A percentile compares a stretch with the other conserved stretches of the same genome.
phyloP scores from a whole-genome alignment of 208 protist species.

The Trypanosoma brucei region DNA sequence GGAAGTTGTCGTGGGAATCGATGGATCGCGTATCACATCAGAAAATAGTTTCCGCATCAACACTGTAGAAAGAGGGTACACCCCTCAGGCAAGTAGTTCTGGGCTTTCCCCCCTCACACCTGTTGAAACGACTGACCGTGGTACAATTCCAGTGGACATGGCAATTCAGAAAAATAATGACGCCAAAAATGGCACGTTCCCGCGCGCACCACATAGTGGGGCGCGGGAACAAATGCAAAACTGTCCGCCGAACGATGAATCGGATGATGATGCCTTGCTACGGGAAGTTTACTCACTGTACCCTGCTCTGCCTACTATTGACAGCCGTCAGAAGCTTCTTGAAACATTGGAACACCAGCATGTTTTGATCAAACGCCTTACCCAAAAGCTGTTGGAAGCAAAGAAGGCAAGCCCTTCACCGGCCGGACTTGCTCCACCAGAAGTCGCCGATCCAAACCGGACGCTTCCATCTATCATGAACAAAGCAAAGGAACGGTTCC shows the following conservation, averaged over 20 bases:
- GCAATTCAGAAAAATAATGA: not conserved
- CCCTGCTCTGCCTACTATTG: not conserved
- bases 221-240: not conserved
- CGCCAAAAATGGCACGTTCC: not conserved
- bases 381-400: slow-evolving; percentile 11
- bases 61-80: not conserved
- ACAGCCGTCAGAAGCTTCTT: slow-evolving; percentile 23
- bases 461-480: not conserved
- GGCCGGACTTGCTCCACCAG: not conserved
- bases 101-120: not conserved
- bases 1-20: not conserved
- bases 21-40: not conserved
- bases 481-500: too few relatives aligned
- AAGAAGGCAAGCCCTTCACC: not conserved
- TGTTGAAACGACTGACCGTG: not conserved
- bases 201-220: not conserved
- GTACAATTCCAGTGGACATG: not conserved
- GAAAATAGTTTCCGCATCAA: not conserved
- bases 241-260: not conserved
- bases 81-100: not conserved
- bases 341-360: slow-evolving; percentile 38
- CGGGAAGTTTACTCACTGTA: slow-evolving; percentile 1
- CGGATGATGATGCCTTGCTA: not conserved
- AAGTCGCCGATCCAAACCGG: not conserved
- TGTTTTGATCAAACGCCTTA: slow-evolving; percentile 32